Evolutionary conservation across 148 eudicot species (phyloP), one percentile per base, ranked within the genome.

Genomic region (Camellia granthamiana): DNA sequence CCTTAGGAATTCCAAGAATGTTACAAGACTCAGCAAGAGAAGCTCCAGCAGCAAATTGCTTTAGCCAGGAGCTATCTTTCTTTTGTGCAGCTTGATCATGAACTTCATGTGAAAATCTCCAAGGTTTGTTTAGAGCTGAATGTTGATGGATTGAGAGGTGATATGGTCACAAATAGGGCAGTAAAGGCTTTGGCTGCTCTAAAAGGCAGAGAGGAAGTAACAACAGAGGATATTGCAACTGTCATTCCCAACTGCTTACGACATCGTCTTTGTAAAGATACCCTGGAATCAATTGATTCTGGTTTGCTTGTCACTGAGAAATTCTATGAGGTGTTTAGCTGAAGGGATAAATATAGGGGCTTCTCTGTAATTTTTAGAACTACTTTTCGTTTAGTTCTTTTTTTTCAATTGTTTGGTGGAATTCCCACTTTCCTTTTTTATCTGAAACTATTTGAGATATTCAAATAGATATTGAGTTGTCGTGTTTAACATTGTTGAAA

Each of bases 111-210:
- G n/a, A n/a, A n/a, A n/a, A n/a, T n/a, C n/a, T n/a, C n/a, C n/a
- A n/a, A n/a, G n/a, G n/a, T 95, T 9, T 95, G 98, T 82, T 81
- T 97, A 3, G 97, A 95, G 88, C 88, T 95, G 21, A 93, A 95
- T 85, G 98, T 95, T 51, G 97, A 95, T 76, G 97, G 97, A 49
- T 81, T 91, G 83, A 91, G 98, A 89, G 98, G 98, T 23, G 97
- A 95, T 64, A 91, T 91, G 23, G 98, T 95, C 56, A 88, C 96
- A 38, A 95, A 95, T 74, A 88, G 98, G 84, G 97, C 98, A 18
- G 52, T 7, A 49, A 49, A 49, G 7, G 52, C 52, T 49, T 49
- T 49, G 52, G 52, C 52, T 49, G 0, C 52, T 49, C 52, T 49
- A 49, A 49, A 49, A 49, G 52, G 52, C 52, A 49, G 52, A 49